Evolutionary conservation across 371 early-diverging fungal species (phyloP).

Genomic region (Mucor racemosus): DNA sequence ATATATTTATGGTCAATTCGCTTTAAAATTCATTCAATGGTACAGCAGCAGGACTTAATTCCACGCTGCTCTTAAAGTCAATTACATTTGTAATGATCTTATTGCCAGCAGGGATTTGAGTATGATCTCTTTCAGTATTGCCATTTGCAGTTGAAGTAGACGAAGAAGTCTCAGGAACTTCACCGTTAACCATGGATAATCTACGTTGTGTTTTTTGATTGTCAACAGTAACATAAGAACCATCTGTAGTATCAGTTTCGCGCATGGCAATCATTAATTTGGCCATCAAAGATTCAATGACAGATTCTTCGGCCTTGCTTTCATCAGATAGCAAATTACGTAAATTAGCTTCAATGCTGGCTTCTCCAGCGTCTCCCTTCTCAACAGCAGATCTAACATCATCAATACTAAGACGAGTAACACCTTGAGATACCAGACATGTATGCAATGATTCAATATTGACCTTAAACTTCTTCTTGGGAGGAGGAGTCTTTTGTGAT

Average conservation of each 20-base stretch:
- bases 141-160: constrained; percentile 8
- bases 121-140: constrained; percentile 25
- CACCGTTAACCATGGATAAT: constrained; percentile 32
- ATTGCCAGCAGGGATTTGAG: constrained; percentile 44
- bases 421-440: constrained; percentile 41
- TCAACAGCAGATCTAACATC: constrained; percentile 53
- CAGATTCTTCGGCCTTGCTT: constrained; percentile 49
- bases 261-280: constrained; percentile 50
- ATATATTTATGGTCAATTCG: no score
- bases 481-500: constrained; percentile 53
- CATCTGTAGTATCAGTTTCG: constrained; percentile 35
- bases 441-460: constrained; percentile 53
- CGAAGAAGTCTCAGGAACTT: constrained; percentile 16
- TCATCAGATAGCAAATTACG: constrained; percentile 50
- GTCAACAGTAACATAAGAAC: constrained; percentile 49
- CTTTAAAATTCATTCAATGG: constrained; percentile 42
- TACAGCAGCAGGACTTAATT: constrained; percentile 53
- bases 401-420: constrained; percentile 42
- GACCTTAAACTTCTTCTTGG: constrained; percentile 43
- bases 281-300: constrained; percentile 48
- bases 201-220: constrained; percentile 51
- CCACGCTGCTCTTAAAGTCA: constrained; percentile 58
- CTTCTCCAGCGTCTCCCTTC: constrained; percentile 48
- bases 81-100: constrained; percentile 46
- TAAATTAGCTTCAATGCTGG: constrained; percentile 41